These are phyloP conservation scores for Herpetospermum pedunculosum DNA, from an alignment of 306 rosid genomes.

Conservation along the genomic window DNA sequence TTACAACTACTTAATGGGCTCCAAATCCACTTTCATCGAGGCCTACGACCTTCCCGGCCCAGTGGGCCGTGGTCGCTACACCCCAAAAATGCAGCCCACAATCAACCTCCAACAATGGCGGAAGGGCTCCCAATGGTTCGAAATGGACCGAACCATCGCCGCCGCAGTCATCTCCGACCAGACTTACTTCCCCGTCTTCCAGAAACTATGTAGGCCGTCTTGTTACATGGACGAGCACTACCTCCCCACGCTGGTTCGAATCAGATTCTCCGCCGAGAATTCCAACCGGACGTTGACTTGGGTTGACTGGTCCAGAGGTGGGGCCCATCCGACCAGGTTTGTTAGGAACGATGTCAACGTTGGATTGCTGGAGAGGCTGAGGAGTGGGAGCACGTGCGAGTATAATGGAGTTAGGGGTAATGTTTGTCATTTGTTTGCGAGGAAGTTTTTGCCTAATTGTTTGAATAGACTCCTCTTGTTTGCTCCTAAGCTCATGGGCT, in stretches of 20 bases:
- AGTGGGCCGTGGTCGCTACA: constrained; percentile 66
- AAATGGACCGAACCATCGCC: constrained; percentile 48
- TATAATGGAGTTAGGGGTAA: constrained; percentile 42
- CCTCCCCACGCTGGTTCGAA: constrained; percentile 50
- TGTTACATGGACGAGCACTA: constrained; percentile 82
- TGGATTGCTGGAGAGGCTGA: constrained; percentile 37
- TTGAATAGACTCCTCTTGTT: constrained; percentile 54
- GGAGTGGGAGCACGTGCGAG: constrained; percentile 39
- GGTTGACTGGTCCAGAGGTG: constrained; percentile 84
- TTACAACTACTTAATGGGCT: constrained; percentile 42
- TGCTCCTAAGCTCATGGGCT: constrained; percentile 71
- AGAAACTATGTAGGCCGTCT: constrained; percentile 21
- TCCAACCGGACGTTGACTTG: constrained; percentile 76
- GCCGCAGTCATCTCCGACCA: constrained; percentile 36
- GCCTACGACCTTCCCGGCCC: constrained; percentile 30
- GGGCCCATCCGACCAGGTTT: constrained; percentile 57
- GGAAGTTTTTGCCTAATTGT: constrained; percentile 53
- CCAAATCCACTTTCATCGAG: constrained; percentile 42
- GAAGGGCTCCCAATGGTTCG: constrained; percentile 95
- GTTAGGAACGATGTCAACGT: constrained; percentile 26
- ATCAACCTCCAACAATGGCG: constrained; percentile 52
- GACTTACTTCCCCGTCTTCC: constrained; percentile 31
- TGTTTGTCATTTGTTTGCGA: constrained; percentile 68
- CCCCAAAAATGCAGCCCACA: constrained; percentile 30
- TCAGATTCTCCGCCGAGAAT: constrained; percentile 29